Conservation (phyloP, 495 filamentous ascomycete species). For the Aspergillus coremiiformis region DNA sequence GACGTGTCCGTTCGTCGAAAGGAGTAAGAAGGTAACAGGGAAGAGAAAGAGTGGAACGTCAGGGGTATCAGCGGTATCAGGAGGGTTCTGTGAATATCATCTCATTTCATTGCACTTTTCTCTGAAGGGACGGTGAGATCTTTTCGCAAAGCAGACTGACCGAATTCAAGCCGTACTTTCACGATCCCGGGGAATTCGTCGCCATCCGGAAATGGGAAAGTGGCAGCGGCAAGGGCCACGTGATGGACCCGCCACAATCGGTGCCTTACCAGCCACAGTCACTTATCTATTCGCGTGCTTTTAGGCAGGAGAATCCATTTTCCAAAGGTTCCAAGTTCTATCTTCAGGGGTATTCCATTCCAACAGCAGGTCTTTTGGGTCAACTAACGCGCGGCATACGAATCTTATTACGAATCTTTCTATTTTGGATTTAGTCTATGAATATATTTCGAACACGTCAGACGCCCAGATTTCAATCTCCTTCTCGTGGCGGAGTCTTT, state of each 20-base stretch:
- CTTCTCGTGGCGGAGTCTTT: constrained; percentile 1
- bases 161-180: background rate
- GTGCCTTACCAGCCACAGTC: background rate
- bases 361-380: background rate
- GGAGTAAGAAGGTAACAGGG: background rate
- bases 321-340: background rate
- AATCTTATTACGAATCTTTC: background rate
- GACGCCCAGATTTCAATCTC: background rate
- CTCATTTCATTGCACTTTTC: background rate
- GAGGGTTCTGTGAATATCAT: background rate
- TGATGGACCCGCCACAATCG: constrained; percentile 2
- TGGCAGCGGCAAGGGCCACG: background rate
- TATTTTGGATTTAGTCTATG: background rate
- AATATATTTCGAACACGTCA: constrained; percentile 3
- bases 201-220: constrained; percentile 1
- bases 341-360: background rate
- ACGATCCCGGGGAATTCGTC: constrained; percentile 1
- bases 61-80: background rate
- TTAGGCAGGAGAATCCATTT: background rate
- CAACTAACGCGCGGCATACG: background rate
- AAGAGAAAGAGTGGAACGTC: background rate
- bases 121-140: background rate
- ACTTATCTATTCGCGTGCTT: background rate
- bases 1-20: constrained; percentile 23
- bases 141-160: background rate